Evolutionary conservation across 2,329 filamentous ascomycete species (phyloP).

Genomic region (Phaeosphaeriaceae sp.): DNA sequence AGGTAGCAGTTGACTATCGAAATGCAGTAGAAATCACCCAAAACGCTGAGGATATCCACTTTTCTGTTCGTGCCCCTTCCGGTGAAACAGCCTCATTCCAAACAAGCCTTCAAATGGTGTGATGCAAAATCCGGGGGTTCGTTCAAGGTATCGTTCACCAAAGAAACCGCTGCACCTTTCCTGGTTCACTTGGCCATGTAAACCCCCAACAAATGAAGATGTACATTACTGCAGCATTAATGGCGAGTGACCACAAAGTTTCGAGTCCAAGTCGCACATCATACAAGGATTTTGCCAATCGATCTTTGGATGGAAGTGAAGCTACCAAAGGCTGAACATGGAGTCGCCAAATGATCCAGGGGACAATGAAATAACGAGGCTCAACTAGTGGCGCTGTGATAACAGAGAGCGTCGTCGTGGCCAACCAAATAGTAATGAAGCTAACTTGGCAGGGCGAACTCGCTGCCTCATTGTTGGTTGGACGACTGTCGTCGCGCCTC

Average conservation of each 20-base stretch:
- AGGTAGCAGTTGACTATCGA: too few relatives aligned
- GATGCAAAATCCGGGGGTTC: background rate
- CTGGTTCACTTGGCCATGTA: constrained; percentile 68
- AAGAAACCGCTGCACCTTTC: constrained; percentile 76
- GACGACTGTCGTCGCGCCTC: constrained; percentile 4
- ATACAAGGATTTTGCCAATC: constrained; percentile 22
- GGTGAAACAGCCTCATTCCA: background rate
- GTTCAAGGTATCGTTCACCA: constrained; percentile 48
- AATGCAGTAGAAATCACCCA: too few relatives aligned
- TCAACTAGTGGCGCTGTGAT: constrained; percentile 92
- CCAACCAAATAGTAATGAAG: constrained; percentile 67
- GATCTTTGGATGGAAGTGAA: constrained; percentile 12
- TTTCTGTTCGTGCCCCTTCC: background rate
- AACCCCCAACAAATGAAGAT: constrained; percentile 74
- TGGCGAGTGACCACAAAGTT: constrained; percentile 69
- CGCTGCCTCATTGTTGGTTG: constrained; percentile 7
- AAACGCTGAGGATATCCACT: too few relatives aligned
- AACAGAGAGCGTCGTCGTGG: constrained; percentile 77
- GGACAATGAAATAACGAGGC: constrained; percentile 93
- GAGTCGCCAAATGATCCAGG: constrained; percentile 91
- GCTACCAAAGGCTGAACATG: constrained; percentile 65
- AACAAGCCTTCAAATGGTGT: background rate
- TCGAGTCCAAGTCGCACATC: constrained; percentile 63
- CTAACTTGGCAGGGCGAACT: constrained; percentile 33
- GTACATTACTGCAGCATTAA: constrained; percentile 72